phyloP scores from a whole-genome alignment of 805 yeast species.

The Candida rishiriensis region DNA sequence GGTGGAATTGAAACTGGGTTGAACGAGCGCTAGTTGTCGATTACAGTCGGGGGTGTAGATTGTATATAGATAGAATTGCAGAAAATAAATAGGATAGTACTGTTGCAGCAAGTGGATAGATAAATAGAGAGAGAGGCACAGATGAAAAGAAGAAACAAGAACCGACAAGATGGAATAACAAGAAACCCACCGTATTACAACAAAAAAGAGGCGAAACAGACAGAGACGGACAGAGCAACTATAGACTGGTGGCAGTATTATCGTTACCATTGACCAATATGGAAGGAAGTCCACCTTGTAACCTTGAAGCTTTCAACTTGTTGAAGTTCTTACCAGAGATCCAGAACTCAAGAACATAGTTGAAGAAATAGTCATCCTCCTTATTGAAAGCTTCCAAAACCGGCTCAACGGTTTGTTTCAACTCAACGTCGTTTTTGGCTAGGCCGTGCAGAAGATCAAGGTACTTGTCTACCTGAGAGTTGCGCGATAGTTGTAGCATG shows the following conservation, averaged over 20 bases:
- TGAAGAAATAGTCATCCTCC: constrained; percentile 30
- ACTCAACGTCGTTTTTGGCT: constrained; percentile 30
- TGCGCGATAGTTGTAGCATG: constrained; percentile 8
- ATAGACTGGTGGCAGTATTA: constrained; percentile 1
- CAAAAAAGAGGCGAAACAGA: too few species aligned
- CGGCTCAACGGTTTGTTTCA: constrained; percentile 22
- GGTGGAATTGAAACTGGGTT: too few species aligned
- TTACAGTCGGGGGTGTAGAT: too few species aligned
- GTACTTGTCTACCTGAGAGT: constrained; percentile 25
- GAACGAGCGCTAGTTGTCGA: too few species aligned
- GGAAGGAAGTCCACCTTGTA: constrained; percentile 6
- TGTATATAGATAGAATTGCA: too few species aligned
- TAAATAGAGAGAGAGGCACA: neutral
- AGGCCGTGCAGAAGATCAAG: constrained; percentile 22
- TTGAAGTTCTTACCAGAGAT: constrained; percentile 28
- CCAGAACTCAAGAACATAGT: constrained; percentile 32
- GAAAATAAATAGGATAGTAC: too few species aligned
- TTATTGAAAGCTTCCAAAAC: constrained; percentile 28
- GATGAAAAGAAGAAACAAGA: neutral
- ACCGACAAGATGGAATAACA: too few species aligned
- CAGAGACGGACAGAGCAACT: neutral
- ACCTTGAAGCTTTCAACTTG: constrained; percentile 22
- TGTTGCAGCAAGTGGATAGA: too few species aligned
- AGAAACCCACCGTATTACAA: too few species aligned
- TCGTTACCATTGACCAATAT: neutral